Conservation (phyloP, 495 filamentous ascomycete species). For the Tuber melanosporum region DNA sequence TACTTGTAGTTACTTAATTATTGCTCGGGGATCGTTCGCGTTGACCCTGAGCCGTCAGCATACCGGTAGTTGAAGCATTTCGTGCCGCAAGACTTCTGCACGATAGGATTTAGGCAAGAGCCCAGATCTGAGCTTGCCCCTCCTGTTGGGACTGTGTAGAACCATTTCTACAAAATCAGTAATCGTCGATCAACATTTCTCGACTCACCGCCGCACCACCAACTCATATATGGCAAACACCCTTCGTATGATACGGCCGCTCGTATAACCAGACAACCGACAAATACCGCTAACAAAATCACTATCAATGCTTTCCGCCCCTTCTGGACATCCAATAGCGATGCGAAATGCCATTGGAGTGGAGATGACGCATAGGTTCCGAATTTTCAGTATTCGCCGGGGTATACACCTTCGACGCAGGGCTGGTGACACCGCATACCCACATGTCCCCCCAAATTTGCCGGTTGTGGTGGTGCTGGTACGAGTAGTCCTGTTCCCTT, state of each 20-base stretch:
- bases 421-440: not conserved
- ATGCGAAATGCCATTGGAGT: not conserved
- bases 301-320: not conserved
- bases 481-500: not conserved
- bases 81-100: not conserved
- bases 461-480: not conserved
- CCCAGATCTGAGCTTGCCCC: not conserved
- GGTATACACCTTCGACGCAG: not conserved
- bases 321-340: not conserved
- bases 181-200: not conserved
- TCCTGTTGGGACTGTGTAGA: not conserved
- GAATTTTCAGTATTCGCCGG: not conserved
- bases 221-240: not conserved
- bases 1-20: not conserved
- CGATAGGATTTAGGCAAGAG: not conserved
- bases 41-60: not conserved
- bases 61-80: not conserved
- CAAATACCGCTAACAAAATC: not conserved
- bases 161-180: not conserved
- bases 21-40: not conserved
- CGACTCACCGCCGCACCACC: not conserved
- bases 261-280: not conserved
- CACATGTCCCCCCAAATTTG: not conserved
- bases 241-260: not conserved
- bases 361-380: not conserved